Conservation (phyloP, 2,329 filamentous ascomycete species). For the Colletotrichum sublineola region DNA sequence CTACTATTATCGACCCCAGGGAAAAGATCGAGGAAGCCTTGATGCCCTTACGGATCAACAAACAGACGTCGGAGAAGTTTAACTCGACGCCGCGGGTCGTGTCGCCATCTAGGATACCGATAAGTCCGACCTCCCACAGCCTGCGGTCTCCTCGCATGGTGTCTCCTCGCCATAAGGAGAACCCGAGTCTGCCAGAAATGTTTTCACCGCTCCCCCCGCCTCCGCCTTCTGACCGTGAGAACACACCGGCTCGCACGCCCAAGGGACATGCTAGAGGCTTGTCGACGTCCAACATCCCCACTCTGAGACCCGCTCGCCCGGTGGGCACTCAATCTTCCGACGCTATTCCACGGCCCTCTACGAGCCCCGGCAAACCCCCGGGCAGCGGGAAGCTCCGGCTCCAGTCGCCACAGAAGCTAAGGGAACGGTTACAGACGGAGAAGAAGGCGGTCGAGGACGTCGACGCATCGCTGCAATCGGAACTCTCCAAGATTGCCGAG, state of each 20-base stretch:
- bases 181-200: constrained; percentile 46
- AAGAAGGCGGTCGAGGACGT: constrained; percentile 79
- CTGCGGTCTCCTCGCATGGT: constrained; percentile 55
- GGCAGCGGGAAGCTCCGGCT: constrained; percentile 71
- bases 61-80: constrained; percentile 68
- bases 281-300: constrained; percentile 68
- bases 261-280: constrained; percentile 62
- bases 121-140: constrained; percentile 60
- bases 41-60: constrained; percentile 66
- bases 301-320: constrained; percentile 59
- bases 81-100: constrained; percentile 64
- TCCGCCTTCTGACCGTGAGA: constrained; percentile 32
- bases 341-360: constrained; percentile 46
- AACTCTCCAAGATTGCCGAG: constrained; percentile 83
- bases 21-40: constrained; percentile 53
- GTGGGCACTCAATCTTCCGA: constrained; percentile 46
- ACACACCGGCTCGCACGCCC: constrained; percentile 25
- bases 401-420: constrained; percentile 80
- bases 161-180: constrained; percentile 60
- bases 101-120: constrained; percentile 64
- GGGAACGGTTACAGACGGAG: constrained; percentile 87
- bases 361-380: constrained; percentile 56
- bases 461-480: constrained; percentile 77
- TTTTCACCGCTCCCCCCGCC: constrained; percentile 30
- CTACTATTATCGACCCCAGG: constrained; percentile 62